Base-by-base conservation (phyloP, 345 rosid genomes). In the Arabis alpina region DNA sequence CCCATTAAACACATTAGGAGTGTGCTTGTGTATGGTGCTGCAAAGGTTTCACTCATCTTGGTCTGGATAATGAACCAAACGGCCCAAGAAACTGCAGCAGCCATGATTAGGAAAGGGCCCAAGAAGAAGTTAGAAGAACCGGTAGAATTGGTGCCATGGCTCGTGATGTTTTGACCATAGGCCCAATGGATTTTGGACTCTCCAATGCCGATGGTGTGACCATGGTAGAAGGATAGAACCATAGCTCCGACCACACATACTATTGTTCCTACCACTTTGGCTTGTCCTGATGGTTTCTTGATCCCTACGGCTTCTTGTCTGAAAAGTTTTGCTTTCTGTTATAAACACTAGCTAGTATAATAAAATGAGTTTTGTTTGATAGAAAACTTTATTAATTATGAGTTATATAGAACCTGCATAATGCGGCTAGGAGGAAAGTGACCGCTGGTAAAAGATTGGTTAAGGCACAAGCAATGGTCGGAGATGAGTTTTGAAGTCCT, bases 181-280 rank as follows among this genome's bases (percentile, higher is more conserved):
- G 71, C 75, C 97, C 96, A 89, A 61, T 91, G 96, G 64, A 94
- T 83, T 71, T 76, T 73, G 4, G 98, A 88, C 73, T 80, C 77
- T 2, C 90, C 88, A 2, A 88, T 77, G 23, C 72, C 83, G 15
- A 94, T 65, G 13, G 28, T 60, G 23, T 78, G 79, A 16, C 97
- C 97, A 68, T 89, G 96, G 81, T 89, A 94, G 60, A 91, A 94
- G 2, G 98, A 91, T 56, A 91, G 78, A 72, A 94, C 40, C 98
- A 94, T 94, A 14, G 98, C 97, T 56, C 99, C 99, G 4, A 85
- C 83, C 23, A 94, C 98, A 66, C 99, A 94, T 2, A 83, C 62
- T 24, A 75, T 2, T 10, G 99, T 94, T 16, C 99, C 99, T 0
- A 82, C 5, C 64, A 88, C 82, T 77, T 94, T 94, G 1, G 98